phyloP scores from a whole-genome alignment of 495 filamentous ascomycete species.

The Usnea hakonensis region DNA sequence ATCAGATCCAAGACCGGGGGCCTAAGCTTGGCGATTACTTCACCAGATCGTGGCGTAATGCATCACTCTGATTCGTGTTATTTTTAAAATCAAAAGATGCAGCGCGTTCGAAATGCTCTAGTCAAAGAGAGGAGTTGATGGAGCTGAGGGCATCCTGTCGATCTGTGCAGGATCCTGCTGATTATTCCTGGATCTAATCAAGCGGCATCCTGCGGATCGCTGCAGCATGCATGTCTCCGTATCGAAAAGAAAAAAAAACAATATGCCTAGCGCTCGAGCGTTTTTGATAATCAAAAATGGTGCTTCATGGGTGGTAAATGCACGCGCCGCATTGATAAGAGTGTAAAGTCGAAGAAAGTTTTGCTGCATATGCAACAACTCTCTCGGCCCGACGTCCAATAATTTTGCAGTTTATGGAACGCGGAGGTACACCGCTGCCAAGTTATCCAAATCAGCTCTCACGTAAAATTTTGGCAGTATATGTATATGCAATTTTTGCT shows the following conservation, averaged over 20 bases:
- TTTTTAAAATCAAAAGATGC: neutral
- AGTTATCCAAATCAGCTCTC: neutral
- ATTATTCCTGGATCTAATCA: neutral
- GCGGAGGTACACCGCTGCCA: neutral
- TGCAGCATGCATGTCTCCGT: neutral
- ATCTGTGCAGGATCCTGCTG: neutral
- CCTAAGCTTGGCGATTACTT: neutral
- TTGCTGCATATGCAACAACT: constrained; percentile 2
- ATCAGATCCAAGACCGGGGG: neutral
- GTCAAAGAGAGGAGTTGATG: neutral
- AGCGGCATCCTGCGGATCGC: neutral
- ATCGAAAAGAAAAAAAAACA: no score
- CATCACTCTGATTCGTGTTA: neutral
- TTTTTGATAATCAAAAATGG: no score
- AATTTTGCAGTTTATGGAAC: neutral
- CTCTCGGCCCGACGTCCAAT: neutral
- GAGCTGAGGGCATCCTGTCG: neutral
- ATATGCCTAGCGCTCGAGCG: neutral
- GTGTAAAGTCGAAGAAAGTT: neutral
- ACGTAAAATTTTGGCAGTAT: neutral
- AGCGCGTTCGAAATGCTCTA: neutral
- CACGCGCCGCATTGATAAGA: constrained; percentile 1
- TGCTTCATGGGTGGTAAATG: neutral
- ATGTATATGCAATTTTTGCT: neutral
- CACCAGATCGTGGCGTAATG: neutral